phyloP scores from a whole-genome alignment of 345 rosid species.

The Aquilaria yunnanensis region DNA sequence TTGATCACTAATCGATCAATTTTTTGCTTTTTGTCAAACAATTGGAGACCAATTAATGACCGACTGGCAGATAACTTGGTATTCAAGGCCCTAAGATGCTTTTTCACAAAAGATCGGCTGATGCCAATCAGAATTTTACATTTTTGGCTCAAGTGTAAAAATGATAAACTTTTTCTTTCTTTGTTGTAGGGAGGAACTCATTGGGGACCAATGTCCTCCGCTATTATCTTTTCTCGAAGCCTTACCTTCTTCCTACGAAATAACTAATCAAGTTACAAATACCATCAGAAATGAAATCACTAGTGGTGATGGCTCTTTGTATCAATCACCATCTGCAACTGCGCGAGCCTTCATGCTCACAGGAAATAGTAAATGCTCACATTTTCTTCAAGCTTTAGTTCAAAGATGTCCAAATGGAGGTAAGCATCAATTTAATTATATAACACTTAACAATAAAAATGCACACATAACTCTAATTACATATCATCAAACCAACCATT shows the following conservation, averaged over 20 bases:
- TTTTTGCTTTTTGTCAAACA: too few species aligned
- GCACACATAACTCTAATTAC: too few species aligned
- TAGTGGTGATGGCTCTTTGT: constrained; percentile 40
- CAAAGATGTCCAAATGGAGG: constrained; percentile 41
- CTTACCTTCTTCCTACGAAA: constrained; percentile 17
- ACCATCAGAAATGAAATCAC: constrained; percentile 15
- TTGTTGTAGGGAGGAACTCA: constrained; percentile 31
- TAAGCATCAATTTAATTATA: constrained; percentile 3
- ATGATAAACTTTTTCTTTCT: not conserved
- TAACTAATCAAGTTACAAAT: not conserved
- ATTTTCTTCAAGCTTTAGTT: constrained; percentile 40
- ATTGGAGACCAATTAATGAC: too few species aligned
- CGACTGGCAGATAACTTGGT: too few species aligned
- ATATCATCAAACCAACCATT: too few species aligned
- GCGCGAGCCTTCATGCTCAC: constrained; percentile 55
- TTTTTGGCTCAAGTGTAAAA: not conserved
- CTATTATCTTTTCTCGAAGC: constrained; percentile 48
- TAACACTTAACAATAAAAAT: too few species aligned
- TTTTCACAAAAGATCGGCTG: too few species aligned
- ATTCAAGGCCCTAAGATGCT: too few species aligned
- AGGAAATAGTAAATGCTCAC: constrained; percentile 31
- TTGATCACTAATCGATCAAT: not conserved
- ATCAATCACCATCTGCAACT: constrained; percentile 68
- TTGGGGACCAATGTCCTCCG: constrained; percentile 20
- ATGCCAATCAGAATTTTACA: not conserved